Evolutionary conservation across 768 basidiomycete species (phyloP).

Genomic region (Kondoa subrosea): DNA sequence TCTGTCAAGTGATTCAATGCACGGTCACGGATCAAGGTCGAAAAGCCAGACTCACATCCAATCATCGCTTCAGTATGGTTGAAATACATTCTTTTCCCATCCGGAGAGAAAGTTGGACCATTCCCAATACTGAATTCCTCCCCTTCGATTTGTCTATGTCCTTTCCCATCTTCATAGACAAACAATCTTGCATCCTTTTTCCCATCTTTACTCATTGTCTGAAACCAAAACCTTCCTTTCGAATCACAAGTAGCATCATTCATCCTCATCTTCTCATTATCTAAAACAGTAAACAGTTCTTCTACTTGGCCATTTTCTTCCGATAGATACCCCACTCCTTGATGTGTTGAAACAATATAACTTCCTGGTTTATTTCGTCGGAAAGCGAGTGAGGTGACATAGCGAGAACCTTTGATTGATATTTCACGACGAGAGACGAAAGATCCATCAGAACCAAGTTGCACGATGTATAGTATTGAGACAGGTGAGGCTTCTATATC

Average conservation of each 20-base stretch:
- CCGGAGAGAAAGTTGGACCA: constrained; percentile 13
- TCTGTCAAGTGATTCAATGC: not conserved
- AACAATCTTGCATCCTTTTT: constrained; percentile 10
- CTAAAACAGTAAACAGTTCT: constrained; percentile 5
- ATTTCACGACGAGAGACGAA: not conserved
- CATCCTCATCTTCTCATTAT: constrained; percentile 12
- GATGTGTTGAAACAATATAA: constrained; percentile 14
- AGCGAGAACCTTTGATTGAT: constrained; percentile 11
- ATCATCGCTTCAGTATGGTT: constrained; percentile 8
- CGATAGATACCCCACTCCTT: constrained; percentile 13
- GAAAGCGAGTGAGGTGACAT: constrained; percentile 14
- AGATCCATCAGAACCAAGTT: constrained; percentile 3
- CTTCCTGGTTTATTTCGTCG: constrained; percentile 7
- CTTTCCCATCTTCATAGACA: constrained; percentile 11
- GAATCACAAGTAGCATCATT: constrained; percentile 15
- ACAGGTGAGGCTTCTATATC: constrained; percentile 14
- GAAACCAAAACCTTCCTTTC: constrained; percentile 17
- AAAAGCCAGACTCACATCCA: constrained; percentile 9
- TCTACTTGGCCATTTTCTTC: constrained; percentile 6
- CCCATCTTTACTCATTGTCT: constrained; percentile 11
- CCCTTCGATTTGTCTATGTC: constrained; percentile 10
- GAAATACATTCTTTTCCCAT: constrained; percentile 12
- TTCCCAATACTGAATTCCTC: constrained; percentile 14
- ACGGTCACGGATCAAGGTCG: not conserved
- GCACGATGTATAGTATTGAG: constrained; percentile 13